phyloP scores from a whole-genome alignment of 1,284 basidiomycete species.

The Tetrapyrgos nigripes region DNA sequence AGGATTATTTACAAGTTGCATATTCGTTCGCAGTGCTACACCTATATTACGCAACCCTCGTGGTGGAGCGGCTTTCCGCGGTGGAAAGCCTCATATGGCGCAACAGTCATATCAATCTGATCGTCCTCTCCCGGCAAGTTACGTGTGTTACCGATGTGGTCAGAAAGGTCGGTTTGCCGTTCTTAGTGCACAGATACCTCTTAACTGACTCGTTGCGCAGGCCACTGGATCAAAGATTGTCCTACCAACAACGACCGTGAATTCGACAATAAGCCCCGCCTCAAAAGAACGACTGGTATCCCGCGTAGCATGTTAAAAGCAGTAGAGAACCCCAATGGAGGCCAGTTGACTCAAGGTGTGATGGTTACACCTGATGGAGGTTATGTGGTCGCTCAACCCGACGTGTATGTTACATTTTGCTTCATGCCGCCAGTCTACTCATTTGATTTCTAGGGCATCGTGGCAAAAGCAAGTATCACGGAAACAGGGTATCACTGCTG shows the following conservation, averaged over 20 bases:
- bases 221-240: constrained; percentile 99
- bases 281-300: constrained; percentile 98
- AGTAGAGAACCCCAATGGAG: constrained; percentile 85
- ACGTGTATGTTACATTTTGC: constrained; percentile 67
- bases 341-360: constrained; percentile 80
- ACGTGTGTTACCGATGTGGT: constrained; percentile 99
- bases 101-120: constrained; percentile 60
- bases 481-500: constrained; percentile 75
- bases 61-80: constrained; percentile 63
- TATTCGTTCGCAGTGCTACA: constrained; percentile 62
- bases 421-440: background rate
- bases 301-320: constrained; percentile 97
- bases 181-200: constrained; percentile 1
- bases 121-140: constrained; percentile 86
- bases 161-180: constrained; percentile 80
- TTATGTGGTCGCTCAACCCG: constrained; percentile 94
- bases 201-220: constrained; percentile 46
- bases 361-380: constrained; percentile 98
- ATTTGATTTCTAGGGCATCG: constrained; percentile 61
- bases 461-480: constrained; percentile 93
- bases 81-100: constrained; percentile 62
- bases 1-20: constrained; percentile 60
- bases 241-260: constrained; percentile 97
- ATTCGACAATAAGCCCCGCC: constrained; percentile 92
- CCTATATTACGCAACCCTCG: constrained; percentile 72